Base-by-base conservation (phyloP, 1,284 basidiomycete species). In the Pterulicium gracile region DNA sequence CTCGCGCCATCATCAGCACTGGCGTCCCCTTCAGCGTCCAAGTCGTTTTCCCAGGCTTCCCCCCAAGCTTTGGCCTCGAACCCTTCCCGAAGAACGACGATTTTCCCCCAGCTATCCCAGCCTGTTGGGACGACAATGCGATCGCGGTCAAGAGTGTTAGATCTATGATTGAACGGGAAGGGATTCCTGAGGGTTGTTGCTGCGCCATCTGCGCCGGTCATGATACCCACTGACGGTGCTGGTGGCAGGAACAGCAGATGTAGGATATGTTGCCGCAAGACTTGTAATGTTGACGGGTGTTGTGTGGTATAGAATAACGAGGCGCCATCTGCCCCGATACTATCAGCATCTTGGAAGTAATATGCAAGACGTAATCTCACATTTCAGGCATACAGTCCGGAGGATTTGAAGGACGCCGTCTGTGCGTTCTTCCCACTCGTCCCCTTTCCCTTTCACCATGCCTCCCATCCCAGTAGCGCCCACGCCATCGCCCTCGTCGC, bases 41-140 rank as follows among this genome's bases (percentile, higher is more conserved):
- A 54, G 54, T 84, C 81, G 42, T 67, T 66, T 51, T 91, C 87
- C 88, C 90, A 97, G 18, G 86, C 88, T 47, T 84, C 81, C 1
- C 80, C 81, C 75, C 90, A 88, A 42, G 73, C 61, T 45, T 77
- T 81, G 1, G 88, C 81, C 51, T 96, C 91, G 55, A 98, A 98
- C 0, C 89, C 86, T 40, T 98, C 95, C 43, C 92, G 71, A 47
- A 98, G 66, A 2, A 97, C 87, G 2, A 75, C 74, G 52, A 98
- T 97, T 70, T 98, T 98, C 2, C 92, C 93, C 88, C 90, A 97
- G 52, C 86, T 89, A 61, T 98, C 95, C 96, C 95, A 98, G 2
- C 95, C 96, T 1, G 88, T 75, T 1, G 95, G 96, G 1, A 98
- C 82, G 42, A 96, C 75, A 43, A 98, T 86, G 4, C 80, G 83